These are phyloP conservation scores for Immersiporthe knoxdaviesiana DNA, from an alignment of 2,329 filamentous ascomycete genomes.

Conservation along the genomic window DNA sequence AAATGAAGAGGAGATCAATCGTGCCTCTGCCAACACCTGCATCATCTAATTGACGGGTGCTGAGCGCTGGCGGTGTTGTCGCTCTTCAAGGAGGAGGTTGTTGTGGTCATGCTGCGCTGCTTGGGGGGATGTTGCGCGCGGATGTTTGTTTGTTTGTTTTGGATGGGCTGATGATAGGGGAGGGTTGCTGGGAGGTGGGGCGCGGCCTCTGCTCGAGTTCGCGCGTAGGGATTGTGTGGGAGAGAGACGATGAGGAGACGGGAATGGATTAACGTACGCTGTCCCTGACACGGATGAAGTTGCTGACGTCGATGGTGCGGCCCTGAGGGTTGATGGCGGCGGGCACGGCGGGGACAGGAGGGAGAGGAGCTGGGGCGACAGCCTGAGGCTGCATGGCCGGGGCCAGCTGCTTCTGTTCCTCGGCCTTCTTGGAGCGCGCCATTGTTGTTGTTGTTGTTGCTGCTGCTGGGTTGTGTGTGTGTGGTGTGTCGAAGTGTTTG, in stretches of 20 bases:
- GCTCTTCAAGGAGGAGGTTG: not conserved
- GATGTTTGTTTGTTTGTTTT: not conserved
- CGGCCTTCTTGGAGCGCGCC: conserved; percentile 46
- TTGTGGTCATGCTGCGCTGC: not conserved
- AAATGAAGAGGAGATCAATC: not conserved
- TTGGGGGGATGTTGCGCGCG: not conserved
- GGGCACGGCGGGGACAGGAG: conserved; percentile 17
- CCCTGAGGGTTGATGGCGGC: conserved; percentile 23
- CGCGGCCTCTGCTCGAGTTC: not conserved
- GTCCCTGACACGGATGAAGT: conserved; percentile 80
- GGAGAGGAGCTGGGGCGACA: conserved; percentile 17
- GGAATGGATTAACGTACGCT: conserved; percentile 62
- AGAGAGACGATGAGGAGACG: conserved; percentile 12
- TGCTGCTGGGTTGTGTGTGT: not conserved
- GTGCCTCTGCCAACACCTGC: not conserved
- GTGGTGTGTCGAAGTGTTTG: not conserved
- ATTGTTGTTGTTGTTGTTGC: conserved; percentile 34
- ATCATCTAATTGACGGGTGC: not conserved
- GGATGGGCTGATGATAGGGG: not conserved
- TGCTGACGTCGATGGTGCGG: conserved; percentile 67
- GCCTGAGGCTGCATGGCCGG: conserved; percentile 23
- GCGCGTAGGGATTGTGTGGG: not conserved
- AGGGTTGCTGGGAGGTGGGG: not conserved
- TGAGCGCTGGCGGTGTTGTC: not conserved
- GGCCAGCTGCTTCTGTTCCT: conserved; percentile 32